Base-by-base conservation (phyloP, 2,329 filamentous ascomycete species). In the Daldinia sp. region DNA sequence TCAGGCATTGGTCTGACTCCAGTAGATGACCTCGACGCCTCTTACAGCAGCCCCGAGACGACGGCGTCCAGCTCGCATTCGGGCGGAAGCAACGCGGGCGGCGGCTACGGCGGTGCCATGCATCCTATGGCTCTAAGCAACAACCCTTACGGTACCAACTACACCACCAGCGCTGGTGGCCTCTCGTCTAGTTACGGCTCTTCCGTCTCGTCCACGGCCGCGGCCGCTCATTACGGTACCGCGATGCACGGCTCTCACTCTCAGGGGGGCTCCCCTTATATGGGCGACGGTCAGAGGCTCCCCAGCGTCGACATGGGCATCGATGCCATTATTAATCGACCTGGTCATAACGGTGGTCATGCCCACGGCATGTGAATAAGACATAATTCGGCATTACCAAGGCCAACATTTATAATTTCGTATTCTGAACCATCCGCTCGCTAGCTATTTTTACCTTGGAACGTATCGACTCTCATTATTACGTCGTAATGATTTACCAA, bases 271-370 rank as follows among this genome's bases (percentile, higher is more conserved):
- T 85, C 84, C 64, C 83, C 84, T 2, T 87, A 87, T 65, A 75
- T 86, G 78, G 79, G 76, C 55, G 80, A 82, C 70, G 79, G 80
- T 7, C 82, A 83, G 71, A 79, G 87, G 46, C 80, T 88, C 61
- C 81, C 87, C 5, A 86, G 85, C 69, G 84, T 85, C 55, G 87
- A 89, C 72, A 89, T 90, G 87, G 87, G 86, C 26, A 89, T 90
- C 72, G 85, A 85, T 58, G 81, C 85, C 57, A 85, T 89, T 65
- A 87, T 89, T 72, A 87, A 89, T 77, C 82, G 85, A 26, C 81
- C 84, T 13, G 73, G 74, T 20, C 73, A 75, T 60, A 54, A 65
- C 62, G 69, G 69, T 30, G 62, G 65, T 9, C 60, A 60, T 20
- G 46, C 57, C 18, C 64, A 71, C n/a, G 65, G 57, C 65, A 77